phyloP scores from a whole-genome alignment of 805 yeast genomes.

The Barnettozyma californica region DNA sequence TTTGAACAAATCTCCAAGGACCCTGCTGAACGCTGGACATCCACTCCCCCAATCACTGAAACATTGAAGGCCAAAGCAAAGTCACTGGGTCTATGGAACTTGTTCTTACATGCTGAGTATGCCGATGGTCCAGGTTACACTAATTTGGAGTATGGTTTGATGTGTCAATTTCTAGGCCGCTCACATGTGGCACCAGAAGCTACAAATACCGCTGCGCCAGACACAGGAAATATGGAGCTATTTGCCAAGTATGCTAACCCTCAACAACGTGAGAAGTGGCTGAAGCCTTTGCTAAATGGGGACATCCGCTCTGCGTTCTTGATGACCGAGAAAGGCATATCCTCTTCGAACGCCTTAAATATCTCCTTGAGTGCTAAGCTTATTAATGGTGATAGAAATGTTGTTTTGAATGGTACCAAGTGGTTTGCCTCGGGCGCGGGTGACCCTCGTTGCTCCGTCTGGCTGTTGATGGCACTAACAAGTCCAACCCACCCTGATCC shows the following conservation, averaged over 20 bases:
- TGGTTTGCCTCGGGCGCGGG: constrained; percentile 74
- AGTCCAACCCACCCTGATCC: constrained; percentile 23
- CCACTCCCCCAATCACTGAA: constrained; percentile 43
- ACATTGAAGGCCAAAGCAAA: constrained; percentile 48
- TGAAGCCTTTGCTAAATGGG: constrained; percentile 49
- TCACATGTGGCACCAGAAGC: constrained; percentile 52
- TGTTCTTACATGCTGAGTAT: constrained; percentile 43
- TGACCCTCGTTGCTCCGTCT: constrained; percentile 49
- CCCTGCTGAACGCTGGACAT: constrained; percentile 41
- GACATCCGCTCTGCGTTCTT: constrained; percentile 54
- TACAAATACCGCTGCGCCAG: constrained; percentile 58
- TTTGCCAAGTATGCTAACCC: constrained; percentile 34
- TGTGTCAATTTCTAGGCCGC: constrained; percentile 59
- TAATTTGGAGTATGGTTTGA: constrained; percentile 58
- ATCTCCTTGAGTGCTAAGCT: constrained; percentile 42
- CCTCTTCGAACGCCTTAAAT: constrained; percentile 59
- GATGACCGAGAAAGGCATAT: constrained; percentile 59
- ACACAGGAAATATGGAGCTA: constrained; percentile 53
- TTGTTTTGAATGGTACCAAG: constrained; percentile 53
- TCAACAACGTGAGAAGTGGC: constrained; percentile 43
- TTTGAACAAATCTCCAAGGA: constrained; percentile 34
- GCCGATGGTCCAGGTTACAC: constrained; percentile 50
- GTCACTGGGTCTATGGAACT: constrained; percentile 53
- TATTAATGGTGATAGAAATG: constrained; percentile 33
- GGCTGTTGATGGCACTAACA: constrained; percentile 28